phyloP scores from a whole-genome alignment of 2,329 filamentous ascomycete genomes.

The Cladosporium austrohemisphaericum region DNA sequence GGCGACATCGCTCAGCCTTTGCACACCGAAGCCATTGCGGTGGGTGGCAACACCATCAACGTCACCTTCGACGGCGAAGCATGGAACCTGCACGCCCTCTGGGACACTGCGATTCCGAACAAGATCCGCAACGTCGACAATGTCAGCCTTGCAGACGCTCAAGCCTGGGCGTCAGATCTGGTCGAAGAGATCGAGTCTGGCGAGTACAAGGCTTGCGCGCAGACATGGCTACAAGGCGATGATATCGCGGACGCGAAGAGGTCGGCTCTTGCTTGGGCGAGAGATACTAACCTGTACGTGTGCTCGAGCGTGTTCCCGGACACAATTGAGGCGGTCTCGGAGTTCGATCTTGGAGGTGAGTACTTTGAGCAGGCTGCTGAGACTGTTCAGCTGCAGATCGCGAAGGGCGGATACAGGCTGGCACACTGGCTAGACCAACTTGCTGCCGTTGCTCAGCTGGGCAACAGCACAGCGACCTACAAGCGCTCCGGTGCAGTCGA shows the following conservation, averaged over 20 bases:
- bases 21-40: constrained; percentile 48
- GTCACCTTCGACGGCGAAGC: constrained; percentile 40
- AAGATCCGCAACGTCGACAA: constrained; percentile 36
- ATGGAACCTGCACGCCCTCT: constrained; percentile 44
- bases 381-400: constrained; percentile 42
- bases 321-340: constrained; percentile 35
- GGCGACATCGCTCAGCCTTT: constrained; percentile 64
- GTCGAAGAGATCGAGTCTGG: constrained; percentile 39
- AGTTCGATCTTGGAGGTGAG: constrained; percentile 34
- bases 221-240: constrained; percentile 37
- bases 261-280: constrained; percentile 41
- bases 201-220: constrained; percentile 32
- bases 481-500: constrained; percentile 17
- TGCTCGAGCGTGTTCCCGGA: constrained; percentile 41
- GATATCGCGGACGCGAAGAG: constrained; percentile 34
- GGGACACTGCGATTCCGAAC: constrained; percentile 45
- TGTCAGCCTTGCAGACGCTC: constrained; percentile 37
- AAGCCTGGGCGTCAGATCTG: constrained; percentile 38
- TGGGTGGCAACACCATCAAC: constrained; percentile 44
- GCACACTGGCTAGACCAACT: constrained; percentile 36
- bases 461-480: constrained; percentile 10
- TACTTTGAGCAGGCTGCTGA: constrained; percentile 36
- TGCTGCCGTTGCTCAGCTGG: constrained; percentile 20
- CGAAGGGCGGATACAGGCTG: constrained; percentile 39
- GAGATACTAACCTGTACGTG: constrained; percentile 41